Conservation (phyloP, 2,329 filamentous ascomycete genomes). For the Diplodia seriata region DNA sequence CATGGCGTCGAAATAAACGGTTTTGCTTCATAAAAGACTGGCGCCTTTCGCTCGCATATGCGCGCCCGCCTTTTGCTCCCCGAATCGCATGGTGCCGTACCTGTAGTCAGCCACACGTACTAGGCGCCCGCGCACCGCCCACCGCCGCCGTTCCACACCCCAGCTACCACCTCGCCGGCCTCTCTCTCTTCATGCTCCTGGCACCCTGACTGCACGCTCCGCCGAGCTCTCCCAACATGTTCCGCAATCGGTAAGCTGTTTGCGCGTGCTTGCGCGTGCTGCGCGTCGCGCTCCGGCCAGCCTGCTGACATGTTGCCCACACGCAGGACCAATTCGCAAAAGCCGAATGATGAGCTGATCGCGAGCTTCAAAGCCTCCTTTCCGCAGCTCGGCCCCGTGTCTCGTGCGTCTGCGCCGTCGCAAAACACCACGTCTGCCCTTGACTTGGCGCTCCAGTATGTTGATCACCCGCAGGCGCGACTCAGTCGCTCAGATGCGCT, state of each 20-base stretch:
- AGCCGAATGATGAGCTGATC: slow-evolving; percentile 84
- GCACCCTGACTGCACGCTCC: slow-evolving; percentile 38
- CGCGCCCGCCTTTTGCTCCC: slow-evolving; percentile 28
- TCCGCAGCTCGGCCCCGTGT: slow-evolving; percentile 64
- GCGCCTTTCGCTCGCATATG: slow-evolving; percentile 29
- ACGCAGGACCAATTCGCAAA: slow-evolving; percentile 76
- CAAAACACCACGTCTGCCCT: slow-evolving; percentile 46
- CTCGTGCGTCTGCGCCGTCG: slow-evolving; percentile 54
- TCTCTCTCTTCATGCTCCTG: slow-evolving; percentile 42
- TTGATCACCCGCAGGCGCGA: slow-evolving; percentile 35
- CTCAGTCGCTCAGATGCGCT: slow-evolving; percentile 34
- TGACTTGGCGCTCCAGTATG: slow-evolving; percentile 55
- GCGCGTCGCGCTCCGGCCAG: slow-evolving; percentile 22
- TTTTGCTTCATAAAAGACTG: slow-evolving; percentile 31
- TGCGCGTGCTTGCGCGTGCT: neutral
- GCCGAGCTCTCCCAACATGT: slow-evolving; percentile 50
- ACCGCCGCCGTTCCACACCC: slow-evolving; percentile 22
- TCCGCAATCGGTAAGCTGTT: slow-evolving; percentile 55
- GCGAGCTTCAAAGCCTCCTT: slow-evolving; percentile 85
- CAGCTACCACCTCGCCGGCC: slow-evolving; percentile 8
- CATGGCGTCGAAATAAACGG: slow-evolving; percentile 31
- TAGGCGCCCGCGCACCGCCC: slow-evolving; percentile 28
- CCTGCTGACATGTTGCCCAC: slow-evolving; percentile 29
- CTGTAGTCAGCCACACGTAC: slow-evolving; percentile 30
- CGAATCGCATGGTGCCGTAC: slow-evolving; percentile 27